These are phyloP conservation scores for Colletotrichum shisoi DNA, from an alignment of 2,329 filamentous ascomycete species.

Conservation along the genomic window DNA sequence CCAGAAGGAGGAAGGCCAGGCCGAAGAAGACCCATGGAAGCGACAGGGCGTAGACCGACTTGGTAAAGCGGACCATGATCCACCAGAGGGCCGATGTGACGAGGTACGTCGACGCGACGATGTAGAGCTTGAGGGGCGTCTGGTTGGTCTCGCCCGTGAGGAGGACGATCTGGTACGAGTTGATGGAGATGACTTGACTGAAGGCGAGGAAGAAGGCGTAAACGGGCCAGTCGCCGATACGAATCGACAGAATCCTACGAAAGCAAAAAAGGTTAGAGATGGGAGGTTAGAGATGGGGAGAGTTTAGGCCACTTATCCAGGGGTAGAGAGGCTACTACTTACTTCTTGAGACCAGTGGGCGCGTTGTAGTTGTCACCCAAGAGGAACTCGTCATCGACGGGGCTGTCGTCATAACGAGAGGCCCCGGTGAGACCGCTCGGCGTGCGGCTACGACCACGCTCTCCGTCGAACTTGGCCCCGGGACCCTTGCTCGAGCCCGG, in stretches of 20 bases:
- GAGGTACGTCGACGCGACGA: constrained; percentile 67
- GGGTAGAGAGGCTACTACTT: constrained; percentile 41
- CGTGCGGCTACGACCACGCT: constrained; percentile 42
- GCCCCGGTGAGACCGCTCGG: constrained; percentile 46
- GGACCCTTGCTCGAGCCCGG: constrained; percentile 40
- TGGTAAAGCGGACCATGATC: constrained; percentile 65
- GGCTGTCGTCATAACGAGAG: constrained; percentile 32
- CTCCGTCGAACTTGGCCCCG: constrained; percentile 40
- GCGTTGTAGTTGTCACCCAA: constrained; percentile 65
- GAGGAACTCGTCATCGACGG: constrained; percentile 56
- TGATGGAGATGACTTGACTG: constrained; percentile 70
- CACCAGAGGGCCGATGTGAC: constrained; percentile 68
- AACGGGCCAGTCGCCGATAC: constrained; percentile 69
- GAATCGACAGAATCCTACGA: constrained; percentile 54
- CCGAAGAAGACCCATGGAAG: constrained; percentile 70
- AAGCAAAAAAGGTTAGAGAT: not conserved
- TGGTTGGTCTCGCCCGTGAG: constrained; percentile 69
- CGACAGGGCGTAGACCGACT: constrained; percentile 65
- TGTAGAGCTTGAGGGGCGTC: constrained; percentile 66
- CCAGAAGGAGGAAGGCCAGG: constrained; percentile 69
- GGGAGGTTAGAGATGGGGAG: not conserved
- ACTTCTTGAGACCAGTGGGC: constrained; percentile 63
- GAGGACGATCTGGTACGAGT: constrained; percentile 74
- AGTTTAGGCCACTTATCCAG: no score
- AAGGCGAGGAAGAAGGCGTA: constrained; percentile 69